These are phyloP conservation scores for Cyclostephanos invisitatus DNA, from an alignment of 108 stramenopile genomes.

Conservation along the genomic window DNA sequence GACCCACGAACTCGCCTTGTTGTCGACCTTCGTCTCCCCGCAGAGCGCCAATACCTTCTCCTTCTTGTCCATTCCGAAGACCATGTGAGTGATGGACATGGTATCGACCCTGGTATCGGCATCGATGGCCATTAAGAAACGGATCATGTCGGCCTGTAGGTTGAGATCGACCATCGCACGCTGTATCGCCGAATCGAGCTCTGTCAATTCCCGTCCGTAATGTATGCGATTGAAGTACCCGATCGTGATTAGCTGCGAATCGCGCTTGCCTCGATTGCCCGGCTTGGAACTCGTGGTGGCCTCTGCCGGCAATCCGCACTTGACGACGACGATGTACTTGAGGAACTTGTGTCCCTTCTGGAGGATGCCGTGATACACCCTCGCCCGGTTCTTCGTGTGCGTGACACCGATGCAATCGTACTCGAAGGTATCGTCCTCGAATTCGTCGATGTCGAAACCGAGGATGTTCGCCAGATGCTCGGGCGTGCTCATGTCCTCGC, in stretches of 20 bases:
- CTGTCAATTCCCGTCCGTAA: conserved; percentile 52
- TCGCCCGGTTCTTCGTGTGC: conserved; percentile 45
- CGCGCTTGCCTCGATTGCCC: conserved; percentile 67
- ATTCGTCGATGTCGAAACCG: conserved; percentile 58
- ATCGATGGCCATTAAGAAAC: conserved; percentile 63
- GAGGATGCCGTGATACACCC: conserved; percentile 58
- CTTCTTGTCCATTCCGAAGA: conserved; percentile 56
- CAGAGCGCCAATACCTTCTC: conserved; percentile 59
- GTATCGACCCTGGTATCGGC: conserved; percentile 59
- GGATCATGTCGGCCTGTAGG: conserved; percentile 53
- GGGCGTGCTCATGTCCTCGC: conserved; percentile 49
- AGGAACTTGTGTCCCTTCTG: conserved; percentile 55
- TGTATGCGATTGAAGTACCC: conserved; percentile 63
- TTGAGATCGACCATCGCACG: conserved; percentile 51
- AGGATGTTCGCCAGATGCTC: conserved; percentile 55
- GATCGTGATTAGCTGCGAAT: conserved; percentile 60
- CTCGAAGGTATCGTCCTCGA: conserved; percentile 52
- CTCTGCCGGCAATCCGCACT: conserved; percentile 55
- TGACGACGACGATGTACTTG: conserved; percentile 60
- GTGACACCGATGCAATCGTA: conserved; percentile 55
- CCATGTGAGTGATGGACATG: conserved; percentile 57
- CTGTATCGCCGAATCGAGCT: conserved; percentile 53
- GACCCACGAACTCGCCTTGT: conserved; percentile 56
- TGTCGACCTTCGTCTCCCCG: conserved; percentile 64
- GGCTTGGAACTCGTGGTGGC: conserved; percentile 47